These are phyloP conservation scores for Malania oleifera DNA, from an alignment of 164 flowering plant species.

Conservation along the genomic window DNA sequence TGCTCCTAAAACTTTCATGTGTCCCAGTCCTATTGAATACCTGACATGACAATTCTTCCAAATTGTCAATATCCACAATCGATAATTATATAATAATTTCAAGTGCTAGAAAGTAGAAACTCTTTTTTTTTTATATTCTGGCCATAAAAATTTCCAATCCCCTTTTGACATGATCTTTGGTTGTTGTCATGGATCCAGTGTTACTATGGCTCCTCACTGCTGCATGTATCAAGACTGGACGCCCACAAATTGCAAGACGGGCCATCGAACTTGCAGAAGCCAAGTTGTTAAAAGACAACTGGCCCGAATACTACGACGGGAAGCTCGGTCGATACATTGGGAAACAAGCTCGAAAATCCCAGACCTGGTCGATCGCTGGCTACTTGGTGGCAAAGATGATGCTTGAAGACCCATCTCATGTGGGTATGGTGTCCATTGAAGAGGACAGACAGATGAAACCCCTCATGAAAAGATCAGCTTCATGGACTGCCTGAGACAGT, in stretches of 20 bases:
- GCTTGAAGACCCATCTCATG: constrained; percentile 60
- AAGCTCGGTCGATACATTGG: constrained; percentile 52
- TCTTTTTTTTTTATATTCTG: too few relatives aligned
- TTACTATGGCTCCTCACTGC: constrained; percentile 62
- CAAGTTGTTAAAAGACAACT: constrained; percentile 41
- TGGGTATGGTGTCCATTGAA: constrained; percentile 51
- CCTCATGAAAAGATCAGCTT: constrained; percentile 37
- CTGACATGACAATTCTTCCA: too few relatives aligned
- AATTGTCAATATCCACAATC: too few relatives aligned
- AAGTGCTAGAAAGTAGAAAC: too few relatives aligned
- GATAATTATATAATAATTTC: too few relatives aligned
- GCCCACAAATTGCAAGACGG: constrained; percentile 55
- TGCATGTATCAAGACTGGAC: constrained; percentile 55
- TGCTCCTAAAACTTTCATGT: too few relatives aligned
- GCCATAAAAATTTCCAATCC: too few relatives aligned
- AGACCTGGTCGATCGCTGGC: constrained; percentile 66
- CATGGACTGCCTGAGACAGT: constrained; percentile 31
- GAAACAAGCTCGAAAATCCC: constrained; percentile 50
- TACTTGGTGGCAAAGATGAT: constrained; percentile 61
- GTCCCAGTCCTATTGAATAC: too few relatives aligned
- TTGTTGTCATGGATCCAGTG: constrained; percentile 27
- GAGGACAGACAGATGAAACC: constrained; percentile 55
- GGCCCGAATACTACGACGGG: constrained; percentile 74
- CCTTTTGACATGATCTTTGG: too few relatives aligned
- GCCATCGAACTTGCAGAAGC: constrained; percentile 48